A percentile compares a stretch with the other conserved stretches of the same genome.
These are phyloP conservation scores for Micractinium conductrix DNA, from an alignment of 139 green algal species.

Conservation along the genomic window DNA sequence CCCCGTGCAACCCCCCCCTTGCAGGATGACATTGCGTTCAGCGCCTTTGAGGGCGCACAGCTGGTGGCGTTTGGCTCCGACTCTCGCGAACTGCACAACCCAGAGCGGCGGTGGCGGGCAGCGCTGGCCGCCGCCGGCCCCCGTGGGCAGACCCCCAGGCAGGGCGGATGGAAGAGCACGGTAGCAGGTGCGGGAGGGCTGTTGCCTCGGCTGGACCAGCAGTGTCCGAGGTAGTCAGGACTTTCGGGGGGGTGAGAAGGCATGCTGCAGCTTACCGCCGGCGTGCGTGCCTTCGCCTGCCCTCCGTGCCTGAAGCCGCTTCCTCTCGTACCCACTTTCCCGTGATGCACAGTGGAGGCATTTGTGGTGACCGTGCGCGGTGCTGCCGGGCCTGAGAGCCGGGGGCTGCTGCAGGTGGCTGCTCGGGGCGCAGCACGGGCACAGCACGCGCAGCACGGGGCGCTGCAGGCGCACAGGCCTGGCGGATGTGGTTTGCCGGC, in stretches of 20 bases:
- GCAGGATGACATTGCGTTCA: conserved; percentile 27
- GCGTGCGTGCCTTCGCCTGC: background rate
- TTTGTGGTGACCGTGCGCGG: conserved; percentile 68
- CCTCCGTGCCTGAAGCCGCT: background rate
- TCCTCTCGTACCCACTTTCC: background rate
- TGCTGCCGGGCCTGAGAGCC: conserved; percentile 52
- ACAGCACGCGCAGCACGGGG: too few species aligned
- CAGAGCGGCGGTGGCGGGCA: conserved; percentile 36
- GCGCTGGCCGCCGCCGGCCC: conserved; percentile 6
- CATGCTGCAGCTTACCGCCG: background rate
- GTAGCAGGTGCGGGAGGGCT: background rate
- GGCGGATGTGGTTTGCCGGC: too few species aligned
- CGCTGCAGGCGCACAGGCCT: too few species aligned
- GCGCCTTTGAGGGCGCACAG: background rate
- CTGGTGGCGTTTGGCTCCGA: conserved; percentile 48
- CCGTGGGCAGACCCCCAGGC: background rate
- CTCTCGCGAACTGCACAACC: conserved; percentile 37
- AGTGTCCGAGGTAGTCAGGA: too few species aligned
- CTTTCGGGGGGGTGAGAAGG: background rate
- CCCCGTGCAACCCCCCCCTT: background rate
- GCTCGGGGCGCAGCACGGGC: too few species aligned
- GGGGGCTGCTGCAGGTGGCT: conserved; percentile 63
- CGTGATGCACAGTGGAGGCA: conserved; percentile 57
- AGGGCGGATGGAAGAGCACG: background rate
- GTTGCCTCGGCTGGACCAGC: too few species aligned